Conservation (phyloP, 345 rosid species). For the Eucalyptus tenuipes region DNA sequence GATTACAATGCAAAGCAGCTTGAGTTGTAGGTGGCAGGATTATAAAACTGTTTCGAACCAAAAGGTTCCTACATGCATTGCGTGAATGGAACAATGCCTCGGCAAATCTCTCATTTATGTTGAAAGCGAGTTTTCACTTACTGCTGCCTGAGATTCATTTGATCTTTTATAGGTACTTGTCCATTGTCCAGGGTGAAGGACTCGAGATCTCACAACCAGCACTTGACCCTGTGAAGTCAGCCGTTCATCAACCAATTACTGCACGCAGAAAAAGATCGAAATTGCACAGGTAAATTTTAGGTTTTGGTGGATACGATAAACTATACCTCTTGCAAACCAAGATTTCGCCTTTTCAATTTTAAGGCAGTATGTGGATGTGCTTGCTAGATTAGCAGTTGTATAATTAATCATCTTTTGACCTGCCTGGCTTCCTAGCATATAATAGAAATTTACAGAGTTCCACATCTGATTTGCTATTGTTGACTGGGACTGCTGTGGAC, state of each 20-base stretch:
- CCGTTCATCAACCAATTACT: conserved; percentile 67
- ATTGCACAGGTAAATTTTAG: conserved; percentile 48
- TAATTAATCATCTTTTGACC: neutral
- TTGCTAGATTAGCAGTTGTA: neutral
- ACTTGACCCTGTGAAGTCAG: conserved; percentile 68
- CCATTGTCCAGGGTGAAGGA: conserved; percentile 60
- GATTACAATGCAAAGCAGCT: neutral
- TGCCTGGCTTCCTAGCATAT: neutral
- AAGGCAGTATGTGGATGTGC: neutral
- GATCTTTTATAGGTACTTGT: conserved; percentile 36
- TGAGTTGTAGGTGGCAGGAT: neutral
- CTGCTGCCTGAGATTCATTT: neutral
- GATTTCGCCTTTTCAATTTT: neutral
- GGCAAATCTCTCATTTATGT: neutral
- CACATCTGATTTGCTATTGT: neutral
- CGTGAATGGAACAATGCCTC: neutral
- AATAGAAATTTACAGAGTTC: neutral
- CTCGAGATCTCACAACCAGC: conserved; percentile 95
- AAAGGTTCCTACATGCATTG: neutral
- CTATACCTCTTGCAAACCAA: neutral
- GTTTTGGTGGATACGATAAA: neutral
- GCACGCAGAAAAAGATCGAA: conserved; percentile 37
- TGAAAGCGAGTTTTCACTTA: neutral
- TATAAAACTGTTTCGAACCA: neutral
- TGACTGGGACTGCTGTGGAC: neutral